Evolutionary conservation across 1,139 yeast species (phyloP), one percentile per base, ranked within the genome.

Genomic region (Yamadazyma siamensis): DNA sequence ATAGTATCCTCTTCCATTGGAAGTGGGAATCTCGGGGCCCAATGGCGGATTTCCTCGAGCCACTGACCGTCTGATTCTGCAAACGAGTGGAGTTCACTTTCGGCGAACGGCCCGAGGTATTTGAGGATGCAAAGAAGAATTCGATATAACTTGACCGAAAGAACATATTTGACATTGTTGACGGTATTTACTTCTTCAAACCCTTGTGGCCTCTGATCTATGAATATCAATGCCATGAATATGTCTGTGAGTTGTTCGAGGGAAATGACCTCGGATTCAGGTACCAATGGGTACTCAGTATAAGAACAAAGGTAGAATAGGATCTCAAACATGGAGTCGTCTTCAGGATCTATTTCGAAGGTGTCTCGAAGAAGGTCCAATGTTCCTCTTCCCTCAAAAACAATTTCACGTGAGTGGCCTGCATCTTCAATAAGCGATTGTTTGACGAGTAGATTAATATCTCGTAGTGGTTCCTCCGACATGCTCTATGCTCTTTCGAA

Each of bases 221-320:
- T 15, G 17, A 26, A 34, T 6, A 30, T 15, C 6, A 37, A 27
- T 7, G 75, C 76, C 5, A 80, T 59, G 13, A 75, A 57, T 26
- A 77, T 43, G 37, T 75, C 76, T 4, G 82, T 66, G 4, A 80
- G 43, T 6, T 66, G 50, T 36, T 77, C 79, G 8, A 80, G 53
- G 17, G 86, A 77, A 12, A 79, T 56, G 0, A 77, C 54, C 18
- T 61, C 52, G 1, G 56, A 49, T 14, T 77, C 80, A n/a, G 68
- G 67, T 21, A 80, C 84, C 25, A 72, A 71, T 0, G 89, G 88
- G 40, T 79, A 87, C 1, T 86, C 77, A 43, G 68, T 61, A 4
- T 86, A 85, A 48, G 80, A 87, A 33, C 80, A 72, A 23, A 81
- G 50, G 2, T 75, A 61, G 3, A 73, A 58, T 3, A 67, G 47